Evolutionary conservation across 495 filamentous ascomycete genomes (phyloP), one percentile per base, ranked within the genome.

Genomic region (Podospora pseudopauciseta): DNA sequence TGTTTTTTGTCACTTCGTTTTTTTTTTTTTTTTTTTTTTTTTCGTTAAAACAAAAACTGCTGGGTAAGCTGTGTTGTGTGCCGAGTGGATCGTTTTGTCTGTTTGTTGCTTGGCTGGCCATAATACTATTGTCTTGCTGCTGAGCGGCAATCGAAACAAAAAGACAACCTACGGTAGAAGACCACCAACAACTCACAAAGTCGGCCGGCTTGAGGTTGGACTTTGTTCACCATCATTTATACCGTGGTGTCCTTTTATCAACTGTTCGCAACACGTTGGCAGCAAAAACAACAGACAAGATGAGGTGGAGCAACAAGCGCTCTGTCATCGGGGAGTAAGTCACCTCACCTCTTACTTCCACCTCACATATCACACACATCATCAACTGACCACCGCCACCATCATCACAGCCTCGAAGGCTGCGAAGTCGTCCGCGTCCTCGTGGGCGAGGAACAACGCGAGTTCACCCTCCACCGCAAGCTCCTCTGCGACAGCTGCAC

Each of bases 391-490:
- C 32, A 61, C 19, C 34, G 26, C 58, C 28, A 23, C 23, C 23
- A 23, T 23, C 23, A 23, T 23, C 23, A 28, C 61, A 79, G 71
- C 19, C 60, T 74, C 20, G 63, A 68, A 55, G 77, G 77, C 32
- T 69, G 69, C 56, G 78, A 81, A 20, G 73, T 68, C 6, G 77
- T 83, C 26, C 79, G 67, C 49, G 74, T 84, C 18, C 61, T 83
- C 54, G 79, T 84, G 53, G 82, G 82, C 1, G 70, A 78, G 7
- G 71, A 82, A 54, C 73, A 76, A 67, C 72, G 75, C 7, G 78
- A 81, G 58, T 84, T 83, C 65, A 65, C 67, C 9, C 73, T 84
- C 18, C 76, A 80, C 61, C 72, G 74, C 61, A 75, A 80, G 63
- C 75, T 81, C 30, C 75, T 84, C 30, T 77, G 73, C 64, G 68